Percentiles rank a stretch among this genome's conserved stretches.
Evolutionary conservation across 305 asterid genomes (phyloP).

Genomic region (Rubia tinctorum): DNA sequence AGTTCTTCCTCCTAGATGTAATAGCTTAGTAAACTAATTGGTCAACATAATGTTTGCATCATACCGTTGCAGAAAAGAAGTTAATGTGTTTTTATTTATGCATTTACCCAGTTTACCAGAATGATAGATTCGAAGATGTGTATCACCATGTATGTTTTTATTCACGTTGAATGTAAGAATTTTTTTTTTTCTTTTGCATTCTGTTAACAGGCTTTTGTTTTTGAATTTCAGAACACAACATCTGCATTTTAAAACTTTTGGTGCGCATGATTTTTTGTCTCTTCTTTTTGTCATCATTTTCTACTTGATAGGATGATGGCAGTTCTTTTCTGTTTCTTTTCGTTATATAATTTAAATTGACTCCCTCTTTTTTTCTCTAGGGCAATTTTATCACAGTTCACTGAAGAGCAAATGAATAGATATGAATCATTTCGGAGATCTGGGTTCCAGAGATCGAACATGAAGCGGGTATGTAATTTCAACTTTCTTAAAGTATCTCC

Average conservation of each 20-base stretch:
- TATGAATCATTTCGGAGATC: slow-evolving; percentile 90
- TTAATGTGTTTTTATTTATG: background rate
- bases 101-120: background rate
- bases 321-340: background rate
- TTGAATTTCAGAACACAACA: background rate
- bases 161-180: background rate
- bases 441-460: slow-evolving; percentile 82
- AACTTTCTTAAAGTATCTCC: too few relatives aligned
- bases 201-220: background rate
- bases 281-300: background rate
- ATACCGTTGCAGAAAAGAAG: background rate
- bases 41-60: background rate
- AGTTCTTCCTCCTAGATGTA: background rate
- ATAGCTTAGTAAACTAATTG: background rate
- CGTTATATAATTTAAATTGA: slow-evolving; percentile 17
- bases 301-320: background rate
- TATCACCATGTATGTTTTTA: background rate
- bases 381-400: slow-evolving; percentile 67
- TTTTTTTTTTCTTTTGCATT: background rate
- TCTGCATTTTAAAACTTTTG: background rate
- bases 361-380: slow-evolving; percentile 34
- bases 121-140: background rate
- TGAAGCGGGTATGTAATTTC: slow-evolving; percentile 56
- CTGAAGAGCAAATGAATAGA: slow-evolving; percentile 86
- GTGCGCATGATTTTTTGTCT: background rate